These are phyloP conservation scores for Fusarium ambrosium DNA, from an alignment of 2,329 filamentous ascomycete species.

Conservation along the genomic window DNA sequence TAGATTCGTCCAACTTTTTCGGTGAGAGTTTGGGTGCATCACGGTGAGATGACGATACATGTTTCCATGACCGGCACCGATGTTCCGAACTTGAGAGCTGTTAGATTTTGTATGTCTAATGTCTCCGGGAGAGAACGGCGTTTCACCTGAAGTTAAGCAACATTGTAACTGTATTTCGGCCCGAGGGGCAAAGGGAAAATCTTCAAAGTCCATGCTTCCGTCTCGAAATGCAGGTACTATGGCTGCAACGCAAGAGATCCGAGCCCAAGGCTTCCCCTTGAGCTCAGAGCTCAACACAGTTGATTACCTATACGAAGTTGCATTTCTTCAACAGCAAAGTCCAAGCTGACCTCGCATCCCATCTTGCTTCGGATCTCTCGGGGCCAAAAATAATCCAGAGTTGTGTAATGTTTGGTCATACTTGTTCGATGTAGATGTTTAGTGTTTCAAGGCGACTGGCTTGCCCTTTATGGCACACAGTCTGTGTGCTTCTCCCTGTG, in stretches of 20 bases:
- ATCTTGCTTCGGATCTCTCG: not conserved
- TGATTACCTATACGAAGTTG: not conserved
- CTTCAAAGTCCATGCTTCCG: not conserved
- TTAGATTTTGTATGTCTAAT: too few relatives aligned
- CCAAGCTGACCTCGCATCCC: too few relatives aligned
- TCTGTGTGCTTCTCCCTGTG: not conserved
- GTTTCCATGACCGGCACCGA: not conserved
- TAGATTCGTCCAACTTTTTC: not conserved
- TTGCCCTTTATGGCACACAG: not conserved
- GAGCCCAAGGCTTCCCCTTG: not conserved
- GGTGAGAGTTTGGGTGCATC: not conserved
- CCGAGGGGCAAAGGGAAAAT: not conserved
- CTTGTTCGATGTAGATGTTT: not conserved
- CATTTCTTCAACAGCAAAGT: not conserved
- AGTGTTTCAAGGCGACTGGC: not conserved
- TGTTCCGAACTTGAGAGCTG: not conserved
- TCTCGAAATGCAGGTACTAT: not conserved
- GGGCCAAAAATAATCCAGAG: not conserved
- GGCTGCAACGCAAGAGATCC: not conserved
- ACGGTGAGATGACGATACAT: not conserved
- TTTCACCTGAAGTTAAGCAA: not conserved
- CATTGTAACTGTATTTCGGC: not conserved
- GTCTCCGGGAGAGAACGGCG: not conserved
- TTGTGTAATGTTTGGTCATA: conserved; percentile 8
- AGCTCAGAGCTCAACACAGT: not conserved